These are phyloP conservation scores for Oryza punctata DNA, from an alignment of 176 grass and related monocot genomes.

Conservation along the genomic window DNA sequence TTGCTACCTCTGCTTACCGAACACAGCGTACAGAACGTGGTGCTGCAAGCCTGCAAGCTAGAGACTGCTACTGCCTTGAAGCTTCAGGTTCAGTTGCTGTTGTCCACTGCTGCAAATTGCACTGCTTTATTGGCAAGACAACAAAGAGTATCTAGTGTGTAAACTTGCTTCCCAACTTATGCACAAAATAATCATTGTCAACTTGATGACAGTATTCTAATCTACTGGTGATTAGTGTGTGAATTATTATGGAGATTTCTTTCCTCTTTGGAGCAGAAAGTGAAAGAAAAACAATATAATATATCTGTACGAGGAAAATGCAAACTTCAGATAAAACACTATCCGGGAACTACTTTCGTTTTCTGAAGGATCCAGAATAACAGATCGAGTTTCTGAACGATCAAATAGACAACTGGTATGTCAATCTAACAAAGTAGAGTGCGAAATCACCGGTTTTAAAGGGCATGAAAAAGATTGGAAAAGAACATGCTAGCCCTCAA, in stretches of 20 bases:
- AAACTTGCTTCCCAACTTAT: background rate
- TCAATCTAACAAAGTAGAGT: background rate
- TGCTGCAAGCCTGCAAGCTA: no score
- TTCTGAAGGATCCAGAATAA: background rate
- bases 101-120: background rate
- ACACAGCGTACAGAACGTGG: no score
- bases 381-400: slow-evolving; percentile 13
- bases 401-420: background rate
- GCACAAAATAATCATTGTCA: slow-evolving; percentile 1
- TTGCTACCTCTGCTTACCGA: no score
- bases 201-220: background rate
- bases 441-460: background rate
- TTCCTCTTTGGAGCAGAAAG: background rate
- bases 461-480: background rate
- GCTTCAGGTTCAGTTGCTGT: background rate
- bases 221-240: background rate
- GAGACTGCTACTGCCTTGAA: no score
- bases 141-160: background rate
- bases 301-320: no score
- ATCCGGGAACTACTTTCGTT: no score
- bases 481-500: background rate
- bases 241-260: background rate
- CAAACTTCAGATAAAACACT: background rate
- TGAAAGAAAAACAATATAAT: no score
- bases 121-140: background rate